A percentile compares a stretch with the other conserved stretches of the same genome.
These are phyloP conservation scores for Fusarium sambucinum DNA, from an alignment of 2,329 filamentous ascomycete species.

Conservation along the genomic window DNA sequence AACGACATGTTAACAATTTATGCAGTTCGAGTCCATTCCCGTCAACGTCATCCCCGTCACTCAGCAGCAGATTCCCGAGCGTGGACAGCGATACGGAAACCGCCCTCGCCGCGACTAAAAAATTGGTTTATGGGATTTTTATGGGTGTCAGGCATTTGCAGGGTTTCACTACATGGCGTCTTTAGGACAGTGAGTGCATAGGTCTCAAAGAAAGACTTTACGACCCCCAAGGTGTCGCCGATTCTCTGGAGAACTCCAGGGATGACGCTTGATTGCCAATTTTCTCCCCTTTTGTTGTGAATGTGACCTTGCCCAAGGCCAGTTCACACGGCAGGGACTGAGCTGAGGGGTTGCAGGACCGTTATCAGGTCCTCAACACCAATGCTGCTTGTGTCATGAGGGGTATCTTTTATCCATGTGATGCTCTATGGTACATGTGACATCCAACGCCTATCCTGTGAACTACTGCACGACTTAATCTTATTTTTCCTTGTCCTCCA, in stretches of 20 bases:
- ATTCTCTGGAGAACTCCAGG: constrained; percentile 71
- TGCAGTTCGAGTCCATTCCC: constrained; percentile 94
- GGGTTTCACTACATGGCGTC: constrained; percentile 65
- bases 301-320: constrained; percentile 46
- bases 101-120: constrained; percentile 60
- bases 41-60: constrained; percentile 94
- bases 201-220: constrained; percentile 71
- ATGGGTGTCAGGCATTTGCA: constrained; percentile 60
- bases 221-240: constrained; percentile 87
- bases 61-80: constrained; percentile 88
- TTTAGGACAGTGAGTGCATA: constrained; percentile 68
- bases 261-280: constrained; percentile 96
- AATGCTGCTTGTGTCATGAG: constrained; percentile 5
- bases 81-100: constrained; percentile 81
- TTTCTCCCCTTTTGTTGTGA: constrained; percentile 47
- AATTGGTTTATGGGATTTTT: constrained; percentile 51
- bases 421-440: constrained; percentile 21
- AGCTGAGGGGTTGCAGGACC: constrained; percentile 10
- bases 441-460: constrained; percentile 33
- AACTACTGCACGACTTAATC: neutral
- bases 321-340: constrained; percentile 35
- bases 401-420: constrained; percentile 36
- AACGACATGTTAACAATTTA: constrained; percentile 47
- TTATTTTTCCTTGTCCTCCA: constrained; percentile 22
- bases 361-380: neutral